These are phyloP conservation scores for Termitomyces sp. DNA, from an alignment of 768 basidiomycete species.

Conservation along the genomic window DNA sequence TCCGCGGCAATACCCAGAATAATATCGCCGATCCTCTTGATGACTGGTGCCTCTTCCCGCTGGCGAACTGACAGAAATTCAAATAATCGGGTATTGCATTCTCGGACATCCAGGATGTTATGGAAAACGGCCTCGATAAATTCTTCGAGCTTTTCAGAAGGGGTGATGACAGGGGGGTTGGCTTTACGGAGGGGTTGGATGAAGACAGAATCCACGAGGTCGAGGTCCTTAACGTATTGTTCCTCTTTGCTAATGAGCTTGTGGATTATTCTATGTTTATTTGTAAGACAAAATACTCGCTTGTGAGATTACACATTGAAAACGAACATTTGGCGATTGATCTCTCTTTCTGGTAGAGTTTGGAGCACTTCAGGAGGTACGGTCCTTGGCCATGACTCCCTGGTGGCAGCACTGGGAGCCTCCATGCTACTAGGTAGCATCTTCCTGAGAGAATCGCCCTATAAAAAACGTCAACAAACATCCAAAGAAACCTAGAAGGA, in stretches of 20 bases:
- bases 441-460: slow-evolving; percentile 32
- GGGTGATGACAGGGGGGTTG: slow-evolving; percentile 44
- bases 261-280: slow-evolving; percentile 62
- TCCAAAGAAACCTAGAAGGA: neutral
- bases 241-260: slow-evolving; percentile 90
- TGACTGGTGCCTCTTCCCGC: slow-evolving; percentile 79
- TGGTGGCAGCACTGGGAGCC: slow-evolving; percentile 45
- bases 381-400: slow-evolving; percentile 46
- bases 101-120: slow-evolving; percentile 81
- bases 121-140: slow-evolving; percentile 89
- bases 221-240: slow-evolving; percentile 86
- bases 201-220: slow-evolving; percentile 73
- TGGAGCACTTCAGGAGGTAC: slow-evolving; percentile 40
- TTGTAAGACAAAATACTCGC: slow-evolving; percentile 1
- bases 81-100: slow-evolving; percentile 77
- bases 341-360: slow-evolving; percentile 68
- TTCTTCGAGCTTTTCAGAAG: slow-evolving; percentile 57
- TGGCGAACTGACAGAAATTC: slow-evolving; percentile 85
- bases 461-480: neutral
- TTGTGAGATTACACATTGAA: neutral
- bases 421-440: slow-evolving; percentile 24
- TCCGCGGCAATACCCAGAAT: slow-evolving; percentile 85
- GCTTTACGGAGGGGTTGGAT: slow-evolving; percentile 47
- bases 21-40: slow-evolving; percentile 85
- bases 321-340: slow-evolving; percentile 74